A percentile compares a stretch with the other conserved stretches of the same genome.
phyloP scores from a whole-genome alignment of 805 yeast genomes.

The Lachancea thermotolerans region DNA sequence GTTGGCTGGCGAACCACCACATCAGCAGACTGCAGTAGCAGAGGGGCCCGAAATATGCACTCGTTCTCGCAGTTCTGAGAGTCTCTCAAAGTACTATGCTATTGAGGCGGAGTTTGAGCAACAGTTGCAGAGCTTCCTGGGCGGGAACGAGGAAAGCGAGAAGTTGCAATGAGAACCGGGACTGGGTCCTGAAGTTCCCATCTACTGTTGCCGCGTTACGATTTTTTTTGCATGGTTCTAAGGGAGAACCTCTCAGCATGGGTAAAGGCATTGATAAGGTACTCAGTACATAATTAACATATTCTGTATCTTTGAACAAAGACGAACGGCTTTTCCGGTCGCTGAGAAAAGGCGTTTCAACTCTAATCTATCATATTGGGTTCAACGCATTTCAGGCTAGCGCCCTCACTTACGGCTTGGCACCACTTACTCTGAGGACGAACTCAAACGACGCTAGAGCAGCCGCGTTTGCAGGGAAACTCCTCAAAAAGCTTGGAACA shows the following conservation, averaged over 20 bases:
- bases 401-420: conserved; percentile 12
- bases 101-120: conserved; percentile 17
- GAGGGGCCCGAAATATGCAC: conserved; percentile 1
- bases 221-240: too few species aligned
- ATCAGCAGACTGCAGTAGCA: conserved; percentile 1
- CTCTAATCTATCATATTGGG: too few species aligned
- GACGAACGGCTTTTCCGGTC: too few species aligned
- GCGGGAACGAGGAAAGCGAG: conserved; percentile 1
- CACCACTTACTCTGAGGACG: conserved; percentile 51
- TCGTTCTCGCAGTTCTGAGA: conserved; percentile 9
- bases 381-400: too few species aligned
- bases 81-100: conserved; percentile 14
- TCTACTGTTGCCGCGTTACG: too few species aligned
- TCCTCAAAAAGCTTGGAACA: conserved; percentile 68
- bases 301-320: too few species aligned
- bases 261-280: too few species aligned
- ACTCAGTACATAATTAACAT: too few species aligned
- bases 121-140: conserved; percentile 6
- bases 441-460: conserved; percentile 87
- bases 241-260: too few species aligned
- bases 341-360: too few species aligned
- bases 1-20: neutral
- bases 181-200: neutral
- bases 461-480: conserved; percentile 92
- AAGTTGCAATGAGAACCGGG: neutral